A percentile compares a stretch with the other conserved stretches of the same genome.
These are phyloP conservation scores for Gracilaria gracilis DNA, from an alignment of 23 red algal species.

Conservation along the genomic window DNA sequence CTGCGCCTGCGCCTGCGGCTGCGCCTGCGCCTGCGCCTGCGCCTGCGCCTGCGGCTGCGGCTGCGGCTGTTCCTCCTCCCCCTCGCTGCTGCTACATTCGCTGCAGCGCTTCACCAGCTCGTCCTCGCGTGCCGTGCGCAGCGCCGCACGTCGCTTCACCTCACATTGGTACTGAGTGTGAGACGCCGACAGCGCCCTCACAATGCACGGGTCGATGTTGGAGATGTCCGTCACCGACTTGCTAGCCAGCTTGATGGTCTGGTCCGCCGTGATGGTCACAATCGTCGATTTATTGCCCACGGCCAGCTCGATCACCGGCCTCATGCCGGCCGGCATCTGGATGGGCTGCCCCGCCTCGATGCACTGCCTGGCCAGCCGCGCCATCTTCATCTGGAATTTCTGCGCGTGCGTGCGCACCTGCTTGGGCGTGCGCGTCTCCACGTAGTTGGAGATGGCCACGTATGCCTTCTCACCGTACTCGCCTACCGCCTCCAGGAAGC, in stretches of 20 bases:
- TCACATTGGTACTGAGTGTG: slow-evolving; percentile 1
- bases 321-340: slow-evolving; percentile 53
- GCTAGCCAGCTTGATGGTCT: slow-evolving; percentile 37
- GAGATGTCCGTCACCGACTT: slow-evolving; percentile 4
- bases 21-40: too few species aligned
- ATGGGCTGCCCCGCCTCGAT: slow-evolving; percentile 54
- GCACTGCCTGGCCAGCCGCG: slow-evolving; percentile 33
- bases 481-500: slow-evolving; percentile 81
- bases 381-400: slow-evolving; percentile 85
- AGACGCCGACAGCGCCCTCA: slow-evolving; percentile 10
- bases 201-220: not conserved
- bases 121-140: not conserved
- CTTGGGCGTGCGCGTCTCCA: slow-evolving; percentile 83
- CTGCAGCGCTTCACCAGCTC: not conserved
- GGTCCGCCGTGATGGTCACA: slow-evolving; percentile 27
- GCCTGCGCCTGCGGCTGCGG: too few species aligned
- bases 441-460: slow-evolving; percentile 74
- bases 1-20: too few species aligned
- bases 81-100: not conserved
- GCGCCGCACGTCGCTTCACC: not conserved
- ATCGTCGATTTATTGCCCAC: slow-evolving; percentile 31
- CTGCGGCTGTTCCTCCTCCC: too few species aligned
- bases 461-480: slow-evolving; percentile 74
- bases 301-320: slow-evolving; percentile 34
- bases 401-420: slow-evolving; percentile 95